Conservation (phyloP, 176 grass and related monocot species). For the Musa schizocarpa region DNA sequence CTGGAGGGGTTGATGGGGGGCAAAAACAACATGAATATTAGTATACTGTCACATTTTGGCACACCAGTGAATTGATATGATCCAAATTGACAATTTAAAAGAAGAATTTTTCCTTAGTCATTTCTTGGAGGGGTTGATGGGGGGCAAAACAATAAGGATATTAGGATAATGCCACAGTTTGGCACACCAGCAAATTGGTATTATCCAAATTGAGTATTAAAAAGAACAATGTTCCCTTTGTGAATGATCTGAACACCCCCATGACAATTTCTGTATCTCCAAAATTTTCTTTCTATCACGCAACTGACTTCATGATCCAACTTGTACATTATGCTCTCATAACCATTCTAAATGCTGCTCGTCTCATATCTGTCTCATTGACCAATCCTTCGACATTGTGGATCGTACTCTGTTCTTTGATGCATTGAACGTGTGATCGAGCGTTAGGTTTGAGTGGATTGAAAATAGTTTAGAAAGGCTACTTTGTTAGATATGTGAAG, state of each 20-base stretch:
- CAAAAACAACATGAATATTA: background rate
- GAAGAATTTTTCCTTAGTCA: no score
- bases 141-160: background rate
- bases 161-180: background rate
- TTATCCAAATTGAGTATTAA: no score
- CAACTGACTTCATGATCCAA: background rate
- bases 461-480: background rate
- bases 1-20: background rate
- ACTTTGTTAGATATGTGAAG: background rate
- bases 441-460: background rate
- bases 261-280: no score
- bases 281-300: background rate
- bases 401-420: background rate
- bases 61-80: no score
- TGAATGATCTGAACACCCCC: no score
- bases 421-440: background rate
- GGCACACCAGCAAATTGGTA: no score
- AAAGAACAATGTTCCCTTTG: no score
- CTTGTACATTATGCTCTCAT: background rate
- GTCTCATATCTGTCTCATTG: no score
- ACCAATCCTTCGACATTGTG: background rate
- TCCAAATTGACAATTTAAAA: no score
- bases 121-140: background rate
- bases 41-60: background rate
- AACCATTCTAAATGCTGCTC: no score